These are phyloP conservation scores for Phytophthora nicotianae DNA, from an alignment of 352 stramenopile species.

Conservation along the genomic window DNA sequence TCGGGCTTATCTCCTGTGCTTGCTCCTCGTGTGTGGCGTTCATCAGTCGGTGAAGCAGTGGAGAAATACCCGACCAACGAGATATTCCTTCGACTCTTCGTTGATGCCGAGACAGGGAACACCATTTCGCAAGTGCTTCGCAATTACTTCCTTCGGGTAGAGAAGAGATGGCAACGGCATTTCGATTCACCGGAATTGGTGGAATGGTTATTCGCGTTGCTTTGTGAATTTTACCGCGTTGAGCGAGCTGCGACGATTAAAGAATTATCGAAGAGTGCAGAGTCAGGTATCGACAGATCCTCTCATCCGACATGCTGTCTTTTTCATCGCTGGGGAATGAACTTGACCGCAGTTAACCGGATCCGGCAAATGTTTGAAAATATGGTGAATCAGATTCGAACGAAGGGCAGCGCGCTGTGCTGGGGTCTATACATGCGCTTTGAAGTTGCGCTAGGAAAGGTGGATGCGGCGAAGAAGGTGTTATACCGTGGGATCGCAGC, in stretches of 20 bases:
- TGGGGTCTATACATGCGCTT: constrained; percentile 85
- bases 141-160: constrained; percentile 55
- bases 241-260: constrained; percentile 43
- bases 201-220: constrained; percentile 79
- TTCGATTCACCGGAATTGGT: constrained; percentile 66
- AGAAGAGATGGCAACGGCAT: constrained; percentile 52
- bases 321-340: constrained; percentile 69
- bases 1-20: constrained; percentile 38
- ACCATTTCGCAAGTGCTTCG: constrained; percentile 77
- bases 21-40: constrained; percentile 62
- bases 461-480: constrained; percentile 71
- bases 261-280: constrained; percentile 5
- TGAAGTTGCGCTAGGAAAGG: constrained; percentile 69
- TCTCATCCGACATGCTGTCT: constrained; percentile 53
- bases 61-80: constrained; percentile 45
- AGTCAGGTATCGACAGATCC: constrained; percentile 1
- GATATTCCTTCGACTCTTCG: constrained; percentile 71
- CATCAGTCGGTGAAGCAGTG: constrained; percentile 42
- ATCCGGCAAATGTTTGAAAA: constrained; percentile 69
- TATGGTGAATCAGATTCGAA: constrained; percentile 61
- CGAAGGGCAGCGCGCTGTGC: constrained; percentile 54
- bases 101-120: constrained; percentile 72
- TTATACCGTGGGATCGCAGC: constrained; percentile 75
- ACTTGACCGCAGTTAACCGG: constrained; percentile 53
- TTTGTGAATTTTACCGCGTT: constrained; percentile 65